Conservation (phyloP, 441 rosid species). For the Macaranga tanarius region DNA sequence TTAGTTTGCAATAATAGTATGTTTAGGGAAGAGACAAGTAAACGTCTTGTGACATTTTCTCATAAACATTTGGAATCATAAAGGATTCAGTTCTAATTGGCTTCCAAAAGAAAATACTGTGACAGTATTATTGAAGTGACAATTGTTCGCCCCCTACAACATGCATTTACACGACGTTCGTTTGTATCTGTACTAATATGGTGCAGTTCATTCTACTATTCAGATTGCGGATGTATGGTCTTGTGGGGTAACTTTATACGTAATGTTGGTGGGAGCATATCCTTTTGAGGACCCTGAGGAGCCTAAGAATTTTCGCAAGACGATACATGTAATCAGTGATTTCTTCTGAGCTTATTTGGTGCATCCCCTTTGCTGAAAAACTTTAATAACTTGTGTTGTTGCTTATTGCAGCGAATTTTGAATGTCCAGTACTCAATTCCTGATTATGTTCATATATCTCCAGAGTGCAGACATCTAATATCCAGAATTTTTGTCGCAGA, state of each 20-base stretch:
- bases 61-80: neutral
- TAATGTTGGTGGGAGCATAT: constrained; percentile 97
- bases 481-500: constrained; percentile 94
- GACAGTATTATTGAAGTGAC: neutral
- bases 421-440: constrained; percentile 96
- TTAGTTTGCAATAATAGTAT: neutral
- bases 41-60: neutral
- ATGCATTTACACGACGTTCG: neutral
- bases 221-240: constrained; percentile 99
- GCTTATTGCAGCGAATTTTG: constrained; percentile 70
- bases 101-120: neutral
- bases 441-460: constrained; percentile 88
- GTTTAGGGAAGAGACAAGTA: neutral
- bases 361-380: neutral
- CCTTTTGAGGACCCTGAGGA: constrained; percentile 98
- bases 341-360: neutral
- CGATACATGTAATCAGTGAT: constrained; percentile 63
- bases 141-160: neutral
- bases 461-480: constrained; percentile 83
- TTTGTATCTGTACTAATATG: constrained; percentile 2
- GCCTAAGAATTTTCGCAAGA: constrained; percentile 87
- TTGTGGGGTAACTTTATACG: constrained; percentile 93
- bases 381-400: constrained; percentile 20
- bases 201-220: constrained; percentile 13
- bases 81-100: neutral